Evolutionary conservation across 108 stramenopile genomes (phyloP).

Genomic region (Conticribra weissflogii): DNA sequence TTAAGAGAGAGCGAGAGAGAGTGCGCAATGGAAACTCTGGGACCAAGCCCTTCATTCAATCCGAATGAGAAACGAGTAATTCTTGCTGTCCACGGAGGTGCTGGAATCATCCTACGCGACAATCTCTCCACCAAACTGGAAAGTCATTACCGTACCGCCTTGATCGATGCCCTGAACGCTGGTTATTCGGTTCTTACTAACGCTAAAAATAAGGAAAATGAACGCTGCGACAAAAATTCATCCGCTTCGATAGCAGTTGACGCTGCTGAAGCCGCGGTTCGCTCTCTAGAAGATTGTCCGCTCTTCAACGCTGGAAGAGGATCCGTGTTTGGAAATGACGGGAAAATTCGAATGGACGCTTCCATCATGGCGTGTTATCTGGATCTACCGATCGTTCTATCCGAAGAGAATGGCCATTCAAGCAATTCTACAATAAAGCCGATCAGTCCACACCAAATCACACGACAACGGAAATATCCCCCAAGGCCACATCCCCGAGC

Average conservation of each 20-base stretch:
- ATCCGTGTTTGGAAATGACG: constrained; percentile 32
- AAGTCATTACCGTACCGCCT: constrained; percentile 29
- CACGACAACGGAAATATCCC: constrained; percentile 21
- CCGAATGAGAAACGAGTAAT: constrained; percentile 20
- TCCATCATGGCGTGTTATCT: constrained; percentile 39
- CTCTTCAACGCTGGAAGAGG: constrained; percentile 44
- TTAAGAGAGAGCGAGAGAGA: too few species aligned
- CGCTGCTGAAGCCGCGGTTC: constrained; percentile 38
- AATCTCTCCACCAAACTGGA: constrained; percentile 27
- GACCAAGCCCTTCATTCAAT: too few species aligned
- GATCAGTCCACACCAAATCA: constrained; percentile 14
- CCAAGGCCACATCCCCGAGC: constrained; percentile 26
- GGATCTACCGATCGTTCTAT: background rate
- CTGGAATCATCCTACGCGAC: constrained; percentile 36
- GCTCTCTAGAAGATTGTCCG: constrained; percentile 34
- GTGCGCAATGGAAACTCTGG: too few species aligned
- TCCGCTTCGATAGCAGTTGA: constrained; percentile 14
- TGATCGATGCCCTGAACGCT: constrained; percentile 14
- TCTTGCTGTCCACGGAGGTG: constrained; percentile 45
- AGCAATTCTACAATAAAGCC: background rate
- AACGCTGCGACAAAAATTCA: background rate
- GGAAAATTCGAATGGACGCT: constrained; percentile 37
- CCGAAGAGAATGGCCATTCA: background rate
- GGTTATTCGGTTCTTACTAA: constrained; percentile 21
- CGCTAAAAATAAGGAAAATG: background rate